Conservation (phyloP, 1,284 basidiomycete species). For the Pseudozyma thailandica region DNA sequence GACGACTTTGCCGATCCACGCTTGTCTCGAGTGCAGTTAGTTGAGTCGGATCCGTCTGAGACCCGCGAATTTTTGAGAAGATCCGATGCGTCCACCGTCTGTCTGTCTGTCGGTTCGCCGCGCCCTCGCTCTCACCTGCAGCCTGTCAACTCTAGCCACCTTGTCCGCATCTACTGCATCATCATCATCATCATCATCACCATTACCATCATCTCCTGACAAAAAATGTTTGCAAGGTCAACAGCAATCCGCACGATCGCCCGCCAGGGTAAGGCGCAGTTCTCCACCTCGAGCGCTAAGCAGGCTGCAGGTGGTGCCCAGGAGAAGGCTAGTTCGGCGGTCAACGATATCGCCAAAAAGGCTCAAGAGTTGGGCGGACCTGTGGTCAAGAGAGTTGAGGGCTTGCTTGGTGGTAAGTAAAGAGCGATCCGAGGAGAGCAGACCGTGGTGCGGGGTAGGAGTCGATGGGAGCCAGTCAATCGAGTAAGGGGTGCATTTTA, state of each 20-base stretch:
- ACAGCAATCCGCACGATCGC: slow-evolving; percentile 27
- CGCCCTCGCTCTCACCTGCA: slow-evolving; percentile 1
- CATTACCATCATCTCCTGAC: background rate
- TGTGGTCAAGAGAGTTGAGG: slow-evolving; percentile 48
- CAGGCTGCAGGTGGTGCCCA: slow-evolving; percentile 20
- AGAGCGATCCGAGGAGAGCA: too few species aligned
- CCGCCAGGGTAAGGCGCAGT: slow-evolving; percentile 27
- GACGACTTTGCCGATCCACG: background rate
- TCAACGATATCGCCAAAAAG: slow-evolving; percentile 51
- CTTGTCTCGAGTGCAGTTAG: background rate
- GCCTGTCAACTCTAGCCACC: background rate
- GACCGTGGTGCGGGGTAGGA: too few species aligned
- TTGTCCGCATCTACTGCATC: background rate
- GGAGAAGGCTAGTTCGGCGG: slow-evolving; percentile 36
- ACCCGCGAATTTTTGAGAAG: slow-evolving; percentile 28
- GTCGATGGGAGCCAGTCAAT: too few species aligned
- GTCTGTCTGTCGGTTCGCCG: background rate
- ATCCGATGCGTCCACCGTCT: slow-evolving; percentile 2
- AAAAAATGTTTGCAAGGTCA: slow-evolving; percentile 37
- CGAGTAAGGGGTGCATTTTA: too few species aligned
- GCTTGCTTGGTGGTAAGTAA: slow-evolving; percentile 59
- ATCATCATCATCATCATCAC: background rate
- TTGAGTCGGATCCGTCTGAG: slow-evolving; percentile 29
- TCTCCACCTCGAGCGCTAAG: slow-evolving; percentile 15
- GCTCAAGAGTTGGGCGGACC: slow-evolving; percentile 60